Percentiles rank a stretch among this genome's conserved stretches.
Conservation (phyloP, 257 asterid species). For the Ligustrum vulgare region DNA sequence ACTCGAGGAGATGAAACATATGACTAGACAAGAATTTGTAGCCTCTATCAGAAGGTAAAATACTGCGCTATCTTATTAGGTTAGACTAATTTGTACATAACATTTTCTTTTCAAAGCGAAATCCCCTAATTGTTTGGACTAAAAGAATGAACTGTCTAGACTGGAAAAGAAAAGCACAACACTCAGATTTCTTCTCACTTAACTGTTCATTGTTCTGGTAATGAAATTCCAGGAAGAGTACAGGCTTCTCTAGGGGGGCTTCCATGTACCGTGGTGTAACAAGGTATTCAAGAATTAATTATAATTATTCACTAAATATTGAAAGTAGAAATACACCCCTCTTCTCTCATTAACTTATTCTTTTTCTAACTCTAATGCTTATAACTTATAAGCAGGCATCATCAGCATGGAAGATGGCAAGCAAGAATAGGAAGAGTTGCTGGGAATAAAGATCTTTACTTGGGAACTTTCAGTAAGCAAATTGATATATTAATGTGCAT, state of each 20-base stretch:
- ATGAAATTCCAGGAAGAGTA: slow-evolving; percentile 61
- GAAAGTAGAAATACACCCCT: too few relatives aligned
- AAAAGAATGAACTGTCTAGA: not conserved
- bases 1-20: slow-evolving; percentile 84
- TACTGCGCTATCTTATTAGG: not conserved
- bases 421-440: slow-evolving; percentile 95
- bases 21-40: slow-evolving; percentile 97
- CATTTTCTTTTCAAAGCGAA: not conserved
- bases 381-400: slow-evolving; percentile 55
- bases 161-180: not conserved
- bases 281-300: slow-evolving; percentile 39
- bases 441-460: slow-evolving; percentile 90
- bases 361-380: slow-evolving; percentile 21
- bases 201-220: not conserved
- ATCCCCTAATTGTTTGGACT: too few relatives aligned
- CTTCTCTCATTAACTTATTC: slow-evolving; percentile 2
- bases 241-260: slow-evolving; percentile 93
- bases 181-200: not conserved
- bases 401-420: slow-evolving; percentile 97
- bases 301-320: too few relatives aligned
- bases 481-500: not conserved
- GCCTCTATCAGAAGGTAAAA: slow-evolving; percentile 82
- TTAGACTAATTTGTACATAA: too few relatives aligned
- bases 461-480: slow-evolving; percentile 82
- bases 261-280: slow-evolving; percentile 94